Conservation (phyloP, 2,329 filamentous ascomycete species). For the Paraphaeosphaeria sporulosa region DNA sequence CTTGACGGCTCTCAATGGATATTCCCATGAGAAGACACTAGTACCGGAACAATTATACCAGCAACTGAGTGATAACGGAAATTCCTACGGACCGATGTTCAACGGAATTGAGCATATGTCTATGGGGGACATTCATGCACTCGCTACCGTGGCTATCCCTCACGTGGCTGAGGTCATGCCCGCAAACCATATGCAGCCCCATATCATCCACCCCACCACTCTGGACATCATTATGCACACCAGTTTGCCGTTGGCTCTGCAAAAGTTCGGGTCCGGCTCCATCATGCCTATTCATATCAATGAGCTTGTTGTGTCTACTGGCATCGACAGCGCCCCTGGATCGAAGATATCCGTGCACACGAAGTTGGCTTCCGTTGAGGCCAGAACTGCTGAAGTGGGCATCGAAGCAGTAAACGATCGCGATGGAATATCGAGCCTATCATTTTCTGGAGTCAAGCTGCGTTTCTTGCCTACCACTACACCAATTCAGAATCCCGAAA, state of each 20-base stretch:
- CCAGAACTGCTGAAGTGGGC: neutral
- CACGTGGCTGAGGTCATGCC: conserved; percentile 1
- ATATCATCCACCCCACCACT: conserved; percentile 12
- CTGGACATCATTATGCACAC: conserved; percentile 11
- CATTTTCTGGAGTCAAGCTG: conserved; percentile 2
- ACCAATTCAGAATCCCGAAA: neutral
- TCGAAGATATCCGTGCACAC: neutral
- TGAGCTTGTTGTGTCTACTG: conserved; percentile 4
- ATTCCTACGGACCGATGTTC: conserved; percentile 11
- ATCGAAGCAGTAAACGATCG: conserved; percentile 4
- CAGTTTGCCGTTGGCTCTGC: neutral
- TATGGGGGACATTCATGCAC: neutral
- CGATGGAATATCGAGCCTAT: neutral
- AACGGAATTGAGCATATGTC: neutral
- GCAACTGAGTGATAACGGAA: conserved; percentile 4
- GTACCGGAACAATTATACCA: neutral
- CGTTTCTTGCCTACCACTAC: neutral
- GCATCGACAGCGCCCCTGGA: neutral
- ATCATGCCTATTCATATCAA: conserved; percentile 6
- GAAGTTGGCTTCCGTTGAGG: neutral
- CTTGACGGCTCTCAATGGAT: neutral
- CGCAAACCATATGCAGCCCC: neutral
- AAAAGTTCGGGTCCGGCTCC: neutral
- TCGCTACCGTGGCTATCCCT: neutral
- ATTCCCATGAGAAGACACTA: neutral